A percentile compares a stretch with the other conserved stretches of the same genome.
These are phyloP conservation scores for Ustilago loliicola DNA, from an alignment of 1,284 basidiomycete species.

Conservation along the genomic window DNA sequence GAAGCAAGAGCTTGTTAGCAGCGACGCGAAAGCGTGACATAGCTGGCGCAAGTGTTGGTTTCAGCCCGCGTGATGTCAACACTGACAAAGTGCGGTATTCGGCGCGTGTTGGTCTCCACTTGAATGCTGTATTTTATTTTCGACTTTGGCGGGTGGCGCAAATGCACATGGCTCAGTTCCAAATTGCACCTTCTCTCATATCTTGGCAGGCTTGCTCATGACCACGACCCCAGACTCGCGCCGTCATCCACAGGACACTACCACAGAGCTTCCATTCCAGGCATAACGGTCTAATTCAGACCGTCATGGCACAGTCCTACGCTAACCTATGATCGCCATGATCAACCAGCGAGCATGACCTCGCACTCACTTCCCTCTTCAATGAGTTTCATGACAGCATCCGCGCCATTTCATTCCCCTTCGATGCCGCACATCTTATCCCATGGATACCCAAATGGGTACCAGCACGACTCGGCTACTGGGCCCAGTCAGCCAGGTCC, in stretches of 20 bases:
- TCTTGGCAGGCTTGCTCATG: not conserved
- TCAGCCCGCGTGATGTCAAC: not conserved
- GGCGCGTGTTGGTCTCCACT: not conserved
- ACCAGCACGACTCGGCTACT: constrained; percentile 6
- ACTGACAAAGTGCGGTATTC: not conserved
- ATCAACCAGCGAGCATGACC: not conserved
- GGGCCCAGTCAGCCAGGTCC: constrained; percentile 5
- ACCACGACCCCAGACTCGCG: not conserved
- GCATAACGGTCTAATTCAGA: not conserved
- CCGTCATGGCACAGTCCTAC: not conserved
- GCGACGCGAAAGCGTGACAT: not conserved
- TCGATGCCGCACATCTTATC: constrained; percentile 19
- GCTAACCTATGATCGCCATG: not conserved
- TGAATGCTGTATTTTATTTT: not conserved
- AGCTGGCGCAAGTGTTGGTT: not conserved
- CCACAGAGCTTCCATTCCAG: not conserved
- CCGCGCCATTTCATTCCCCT: not conserved
- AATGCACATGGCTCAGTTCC: not conserved
- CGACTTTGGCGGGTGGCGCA: not conserved
- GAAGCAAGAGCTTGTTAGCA: too few species aligned
- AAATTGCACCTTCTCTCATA: too few species aligned
- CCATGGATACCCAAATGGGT: constrained; percentile 5
- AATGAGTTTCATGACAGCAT: constrained; percentile 5
- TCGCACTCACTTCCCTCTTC: not conserved
- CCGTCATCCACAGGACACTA: not conserved